phyloP scores from a whole-genome alignment of 768 basidiomycete genomes.

The Suillus cothurnatus region DNA sequence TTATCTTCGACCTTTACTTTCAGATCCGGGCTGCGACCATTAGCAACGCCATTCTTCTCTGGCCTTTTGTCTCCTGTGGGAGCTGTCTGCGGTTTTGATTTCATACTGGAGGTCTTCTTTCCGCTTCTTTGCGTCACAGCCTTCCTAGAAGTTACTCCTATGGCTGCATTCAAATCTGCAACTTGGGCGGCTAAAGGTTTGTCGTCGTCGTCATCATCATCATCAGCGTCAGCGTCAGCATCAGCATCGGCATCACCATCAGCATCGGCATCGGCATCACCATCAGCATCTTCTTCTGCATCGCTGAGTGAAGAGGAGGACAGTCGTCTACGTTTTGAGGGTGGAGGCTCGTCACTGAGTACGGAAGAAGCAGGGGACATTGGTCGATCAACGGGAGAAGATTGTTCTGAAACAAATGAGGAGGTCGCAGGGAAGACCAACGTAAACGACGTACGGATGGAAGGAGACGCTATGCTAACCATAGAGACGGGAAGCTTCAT shows the following conservation, averaged over 20 bases:
- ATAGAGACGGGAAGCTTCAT: slow-evolving; percentile 58
- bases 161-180: slow-evolving; percentile 27
- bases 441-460: slow-evolving; percentile 47
- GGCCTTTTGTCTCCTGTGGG: slow-evolving; percentile 45
- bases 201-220: slow-evolving; percentile 48
- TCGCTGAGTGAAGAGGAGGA: slow-evolving; percentile 60
- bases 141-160: slow-evolving; percentile 34
- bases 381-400: slow-evolving; percentile 21
- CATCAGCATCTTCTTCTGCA: slow-evolving; percentile 43
- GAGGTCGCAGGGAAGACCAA: slow-evolving; percentile 9
- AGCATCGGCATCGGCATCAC: slow-evolving; percentile 45
- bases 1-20: slow-evolving; percentile 76
- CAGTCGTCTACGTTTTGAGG: slow-evolving; percentile 53
- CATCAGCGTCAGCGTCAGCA: slow-evolving; percentile 41
- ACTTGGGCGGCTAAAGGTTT: slow-evolving; percentile 56
- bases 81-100: slow-evolving; percentile 60
- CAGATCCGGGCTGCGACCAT: slow-evolving; percentile 50
- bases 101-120: slow-evolving; percentile 59
- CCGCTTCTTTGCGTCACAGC: slow-evolving; percentile 45
- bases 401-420: slow-evolving; percentile 23
- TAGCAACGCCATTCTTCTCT: slow-evolving; percentile 40
- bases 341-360: slow-evolving; percentile 46
- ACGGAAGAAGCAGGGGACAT: slow-evolving; percentile 42
- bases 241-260: slow-evolving; percentile 45
- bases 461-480: slow-evolving; percentile 52